Evolutionary conservation across 768 basidiomycete genomes (phyloP).

Genomic region (Infundibulicybe gibba): DNA sequence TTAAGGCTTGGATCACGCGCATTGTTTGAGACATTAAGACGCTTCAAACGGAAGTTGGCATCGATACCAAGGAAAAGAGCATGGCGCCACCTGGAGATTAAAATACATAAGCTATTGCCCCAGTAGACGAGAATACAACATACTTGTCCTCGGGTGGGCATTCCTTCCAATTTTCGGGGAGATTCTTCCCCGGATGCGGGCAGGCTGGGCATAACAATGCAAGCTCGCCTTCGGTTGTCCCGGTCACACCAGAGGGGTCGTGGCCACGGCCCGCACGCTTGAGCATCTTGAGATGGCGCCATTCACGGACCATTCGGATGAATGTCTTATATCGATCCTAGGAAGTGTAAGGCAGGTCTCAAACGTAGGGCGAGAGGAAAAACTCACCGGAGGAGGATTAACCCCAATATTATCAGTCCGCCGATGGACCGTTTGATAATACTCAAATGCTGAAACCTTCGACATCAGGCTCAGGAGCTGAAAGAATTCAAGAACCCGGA

Average conservation of each 20-base stretch:
- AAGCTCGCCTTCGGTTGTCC: slow-evolving; percentile 19
- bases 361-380: no score
- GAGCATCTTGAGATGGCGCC: slow-evolving; percentile 19
- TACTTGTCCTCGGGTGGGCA: neutral
- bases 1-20: slow-evolving; percentile 21
- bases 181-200: slow-evolving; percentile 22
- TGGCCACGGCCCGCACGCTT: slow-evolving; percentile 20
- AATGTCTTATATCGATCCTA: slow-evolving; percentile 18
- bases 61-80: slow-evolving; percentile 21
- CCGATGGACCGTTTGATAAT: slow-evolving; percentile 16
- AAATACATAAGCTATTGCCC: neutral
- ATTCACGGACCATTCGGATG: slow-evolving; percentile 15
- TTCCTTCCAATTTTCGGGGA: slow-evolving; percentile 10
- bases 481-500: slow-evolving; percentile 17
- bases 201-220: slow-evolving; percentile 29
- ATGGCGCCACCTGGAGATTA: slow-evolving; percentile 21
- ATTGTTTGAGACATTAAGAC: slow-evolving; percentile 18
- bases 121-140: neutral
- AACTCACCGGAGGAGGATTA: no score
- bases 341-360: no score
- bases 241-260: slow-evolving; percentile 11
- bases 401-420: slow-evolving; percentile 20
- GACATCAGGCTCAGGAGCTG: slow-evolving; percentile 23
- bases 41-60: slow-evolving; percentile 26
- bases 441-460: slow-evolving; percentile 22